phyloP scores from a whole-genome alignment of 495 filamentous ascomycete genomes.

The Mytilinidion resinicola region DNA sequence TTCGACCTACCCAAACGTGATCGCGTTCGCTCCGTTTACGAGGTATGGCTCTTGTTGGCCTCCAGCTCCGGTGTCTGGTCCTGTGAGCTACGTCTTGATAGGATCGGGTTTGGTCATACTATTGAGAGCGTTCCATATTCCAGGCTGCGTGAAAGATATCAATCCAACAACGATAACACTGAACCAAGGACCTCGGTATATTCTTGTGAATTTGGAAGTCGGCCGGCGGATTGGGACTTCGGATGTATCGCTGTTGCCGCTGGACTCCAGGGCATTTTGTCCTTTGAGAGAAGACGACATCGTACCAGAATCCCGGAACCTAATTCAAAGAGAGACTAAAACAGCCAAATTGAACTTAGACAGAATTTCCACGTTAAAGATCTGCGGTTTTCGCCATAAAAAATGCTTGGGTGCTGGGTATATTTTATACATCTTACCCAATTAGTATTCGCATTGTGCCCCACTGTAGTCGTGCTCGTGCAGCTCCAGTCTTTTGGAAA shows the following conservation, averaged over 20 bases:
- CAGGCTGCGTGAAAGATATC: slow-evolving; percentile 52
- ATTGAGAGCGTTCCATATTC: slow-evolving; percentile 56
- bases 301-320: too few species aligned
- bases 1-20: slow-evolving; percentile 40
- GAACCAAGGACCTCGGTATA: slow-evolving; percentile 50
- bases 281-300: too few species aligned
- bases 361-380: too few species aligned
- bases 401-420: too few species aligned
- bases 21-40: slow-evolving; percentile 52
- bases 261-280: not conserved
- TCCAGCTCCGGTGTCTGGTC: slow-evolving; percentile 46
- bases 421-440: too few species aligned
- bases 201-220: slow-evolving; percentile 1
- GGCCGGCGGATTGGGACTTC: not conserved
- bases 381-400: too few species aligned
- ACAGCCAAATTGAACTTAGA: too few species aligned
- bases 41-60: slow-evolving; percentile 51
- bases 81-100: not conserved
- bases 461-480: too few species aligned
- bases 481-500: too few species aligned
- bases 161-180: slow-evolving; percentile 51
- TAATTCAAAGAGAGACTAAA: too few species aligned
- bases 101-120: slow-evolving; percentile 21
- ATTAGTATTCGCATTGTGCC: too few species aligned
- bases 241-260: not conserved